phyloP scores from a whole-genome alignment of 2,329 filamentous ascomycete species.

The Aspergillus fumigatus region DNA sequence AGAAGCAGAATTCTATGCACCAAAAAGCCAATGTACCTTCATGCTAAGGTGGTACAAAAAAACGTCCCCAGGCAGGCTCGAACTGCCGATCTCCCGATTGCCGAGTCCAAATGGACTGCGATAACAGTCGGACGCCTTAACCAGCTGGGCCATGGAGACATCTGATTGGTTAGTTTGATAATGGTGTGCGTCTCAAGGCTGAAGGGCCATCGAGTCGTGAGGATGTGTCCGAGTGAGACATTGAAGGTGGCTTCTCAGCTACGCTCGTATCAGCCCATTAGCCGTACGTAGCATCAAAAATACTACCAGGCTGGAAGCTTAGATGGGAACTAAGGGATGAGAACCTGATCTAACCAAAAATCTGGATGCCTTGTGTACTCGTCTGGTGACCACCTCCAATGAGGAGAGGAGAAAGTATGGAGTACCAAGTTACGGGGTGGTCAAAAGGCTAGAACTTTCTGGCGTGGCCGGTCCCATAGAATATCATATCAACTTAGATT shows the following conservation, averaged over 20 bases:
- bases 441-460: no score
- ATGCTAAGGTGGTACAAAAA: neutral
- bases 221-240: neutral
- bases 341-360: neutral
- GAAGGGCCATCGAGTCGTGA: fast-evolving
- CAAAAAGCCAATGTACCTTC: neutral
- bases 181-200: neutral
- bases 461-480: no score
- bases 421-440: no score
- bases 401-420: no score
- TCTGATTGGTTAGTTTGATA: neutral
- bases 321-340: neutral
- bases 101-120: neutral
- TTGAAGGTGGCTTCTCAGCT: neutral
- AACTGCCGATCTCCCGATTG: neutral
- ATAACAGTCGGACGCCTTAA: neutral
- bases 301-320: neutral
- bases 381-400: no score
- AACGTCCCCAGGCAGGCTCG: neutral
- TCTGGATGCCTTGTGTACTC: neutral
- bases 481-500: no score
- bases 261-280: neutral
- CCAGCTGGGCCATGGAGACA: neutral
- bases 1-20: neutral
- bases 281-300: neutral